Evolutionary conservation across 208 protist genomes (phyloP).

Genomic region (Crithidia thermophila): DNA sequence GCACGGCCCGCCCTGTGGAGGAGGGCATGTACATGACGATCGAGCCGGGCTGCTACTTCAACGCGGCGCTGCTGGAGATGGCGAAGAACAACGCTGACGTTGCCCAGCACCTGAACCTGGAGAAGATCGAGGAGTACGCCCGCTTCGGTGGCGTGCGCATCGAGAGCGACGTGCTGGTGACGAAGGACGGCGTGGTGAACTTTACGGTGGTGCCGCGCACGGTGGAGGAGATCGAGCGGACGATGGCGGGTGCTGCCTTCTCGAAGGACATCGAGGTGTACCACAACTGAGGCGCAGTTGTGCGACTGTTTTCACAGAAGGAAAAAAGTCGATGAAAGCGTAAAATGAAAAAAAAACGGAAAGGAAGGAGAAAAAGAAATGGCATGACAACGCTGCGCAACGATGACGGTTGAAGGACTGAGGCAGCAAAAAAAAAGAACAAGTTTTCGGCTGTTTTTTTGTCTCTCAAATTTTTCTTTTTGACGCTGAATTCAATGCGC

Average conservation of each 20-base stretch:
- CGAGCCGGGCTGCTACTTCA: constrained; percentile 97
- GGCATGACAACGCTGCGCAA: too few species aligned
- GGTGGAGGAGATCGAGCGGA: constrained; percentile 86
- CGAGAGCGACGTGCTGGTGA: constrained; percentile 98
- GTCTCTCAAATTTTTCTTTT: too few species aligned
- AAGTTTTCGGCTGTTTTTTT: neutral
- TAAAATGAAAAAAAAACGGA: too few species aligned
- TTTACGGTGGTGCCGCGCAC: constrained; percentile 84
- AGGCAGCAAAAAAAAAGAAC: neutral
- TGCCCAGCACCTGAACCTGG: constrained; percentile 85
- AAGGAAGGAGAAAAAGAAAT: too few species aligned
- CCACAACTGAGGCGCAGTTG: constrained; percentile 33
- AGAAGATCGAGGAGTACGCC: constrained; percentile 79
- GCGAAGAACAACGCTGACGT: constrained; percentile 74
- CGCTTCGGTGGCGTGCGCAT: constrained; percentile 97
- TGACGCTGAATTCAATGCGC: too few species aligned
- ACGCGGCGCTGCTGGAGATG: constrained; percentile 78
- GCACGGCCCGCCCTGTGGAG: constrained; percentile 90
- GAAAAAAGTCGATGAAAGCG: too few species aligned
- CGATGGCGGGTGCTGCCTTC: constrained; percentile 81
- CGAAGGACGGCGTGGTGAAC: constrained; percentile 85
- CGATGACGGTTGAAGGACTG: neutral
- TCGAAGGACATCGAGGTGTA: constrained; percentile 65
- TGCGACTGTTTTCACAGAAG: neutral
- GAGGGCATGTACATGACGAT: constrained; percentile 96